phyloP scores from a whole-genome alignment of 257 asterid genomes.

The Solanum clarkiae region DNA sequence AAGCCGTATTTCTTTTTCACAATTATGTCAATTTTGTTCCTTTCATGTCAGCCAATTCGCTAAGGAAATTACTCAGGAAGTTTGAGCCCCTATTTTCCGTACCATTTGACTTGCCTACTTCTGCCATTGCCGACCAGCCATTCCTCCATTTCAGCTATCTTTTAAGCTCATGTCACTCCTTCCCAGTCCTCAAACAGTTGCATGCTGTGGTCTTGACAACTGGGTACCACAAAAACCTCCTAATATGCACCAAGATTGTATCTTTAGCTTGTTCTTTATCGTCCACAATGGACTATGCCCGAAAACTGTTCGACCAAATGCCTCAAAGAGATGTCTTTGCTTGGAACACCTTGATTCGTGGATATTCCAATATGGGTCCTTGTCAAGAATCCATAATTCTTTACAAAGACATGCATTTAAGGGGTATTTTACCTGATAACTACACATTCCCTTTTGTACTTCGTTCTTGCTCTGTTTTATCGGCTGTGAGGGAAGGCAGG shows the following conservation, averaged over 20 bases:
- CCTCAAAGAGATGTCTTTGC: background rate
- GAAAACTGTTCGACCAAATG: background rate
- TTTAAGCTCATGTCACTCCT: conserved; percentile 2
- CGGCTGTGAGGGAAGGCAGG: conserved; percentile 1
- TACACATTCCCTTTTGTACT: conserved; percentile 2
- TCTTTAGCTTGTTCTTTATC: background rate
- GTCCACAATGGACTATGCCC: background rate
- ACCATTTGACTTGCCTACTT: background rate
- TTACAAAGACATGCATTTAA: background rate
- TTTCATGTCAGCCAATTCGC: background rate
- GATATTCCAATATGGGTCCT: conserved; percentile 9
- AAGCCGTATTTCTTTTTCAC: background rate
- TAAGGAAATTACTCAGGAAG: background rate
- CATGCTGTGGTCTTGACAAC: background rate
- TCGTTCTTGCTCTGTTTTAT: conserved; percentile 5
- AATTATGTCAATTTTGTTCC: background rate
- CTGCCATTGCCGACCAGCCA: background rate
- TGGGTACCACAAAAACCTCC: background rate
- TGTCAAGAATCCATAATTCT: background rate
- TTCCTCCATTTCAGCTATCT: background rate
- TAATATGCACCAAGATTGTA: background rate
- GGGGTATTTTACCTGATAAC: background rate
- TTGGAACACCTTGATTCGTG: conserved; percentile 8
- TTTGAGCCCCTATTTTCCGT: background rate
- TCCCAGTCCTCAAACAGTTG: background rate